Conservation (phyloP, 192 early-diverging fungal genomes). For the Mortierella alpina region DNA sequence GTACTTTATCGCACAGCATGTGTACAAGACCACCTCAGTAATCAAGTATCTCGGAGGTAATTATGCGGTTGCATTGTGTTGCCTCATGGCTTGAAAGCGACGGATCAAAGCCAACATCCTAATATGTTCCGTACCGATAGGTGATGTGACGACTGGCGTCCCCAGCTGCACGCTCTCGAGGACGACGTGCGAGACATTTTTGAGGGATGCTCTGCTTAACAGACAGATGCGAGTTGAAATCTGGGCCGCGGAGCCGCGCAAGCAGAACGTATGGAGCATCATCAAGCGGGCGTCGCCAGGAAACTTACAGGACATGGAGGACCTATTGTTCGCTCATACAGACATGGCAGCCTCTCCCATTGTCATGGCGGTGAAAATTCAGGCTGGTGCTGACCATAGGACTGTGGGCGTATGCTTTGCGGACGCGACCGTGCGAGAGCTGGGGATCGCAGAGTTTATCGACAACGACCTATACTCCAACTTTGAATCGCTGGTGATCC, state of each 20-base stretch:
- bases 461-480: constrained; percentile 95
- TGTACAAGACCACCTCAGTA: constrained; percentile 93
- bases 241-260: constrained; percentile 67
- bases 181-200: constrained; percentile 77
- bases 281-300: constrained; percentile 87
- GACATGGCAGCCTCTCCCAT: constrained; percentile 82
- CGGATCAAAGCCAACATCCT: not conserved
- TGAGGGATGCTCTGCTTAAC: constrained; percentile 83
- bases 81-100: constrained; percentile 14
- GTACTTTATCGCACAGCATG: constrained; percentile 80
- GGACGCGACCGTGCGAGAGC: constrained; percentile 82
- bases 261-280: constrained; percentile 64
- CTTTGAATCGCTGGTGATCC: constrained; percentile 93
- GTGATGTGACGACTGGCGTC: constrained; percentile 65
- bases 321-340: constrained; percentile 82
- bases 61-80: not conserved
- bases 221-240: constrained; percentile 87
- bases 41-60: constrained; percentile 88
- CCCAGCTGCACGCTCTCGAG: constrained; percentile 84
- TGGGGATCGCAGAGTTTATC: constrained; percentile 90
- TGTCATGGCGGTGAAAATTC: constrained; percentile 81
- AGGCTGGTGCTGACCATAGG: constrained; percentile 69
- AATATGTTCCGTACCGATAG: constrained; percentile 16
- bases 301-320: constrained; percentile 92
- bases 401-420: constrained; percentile 90